Evolutionary conservation across 2,329 filamentous ascomycete species (phyloP), one percentile per base, ranked within the genome.

Genomic region (Endoconidiophora laricicola): DNA sequence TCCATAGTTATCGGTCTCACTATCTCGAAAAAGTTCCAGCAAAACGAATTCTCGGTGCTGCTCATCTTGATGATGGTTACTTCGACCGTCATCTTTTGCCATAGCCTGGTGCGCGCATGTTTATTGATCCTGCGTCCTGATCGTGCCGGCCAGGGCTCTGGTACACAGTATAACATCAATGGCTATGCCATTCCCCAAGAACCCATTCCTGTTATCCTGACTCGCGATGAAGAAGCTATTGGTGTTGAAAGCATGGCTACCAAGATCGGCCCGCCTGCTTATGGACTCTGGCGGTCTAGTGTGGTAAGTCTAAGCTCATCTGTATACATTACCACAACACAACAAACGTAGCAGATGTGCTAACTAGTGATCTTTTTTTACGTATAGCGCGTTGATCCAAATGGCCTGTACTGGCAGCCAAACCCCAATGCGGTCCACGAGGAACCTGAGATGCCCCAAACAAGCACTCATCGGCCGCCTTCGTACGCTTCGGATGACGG

Each of bases 241-340:
- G 74, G 72, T 3, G 62, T 71, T 48, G 71, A 75, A 51, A 73
- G 69, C 46, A 72, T 77, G 52, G 66, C 72, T 0, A 65, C 67
- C 40, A 78, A 79, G 57, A 56, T 71, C 18, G 76, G 79, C 6
- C 87, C 88, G 3, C 87, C 88, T 0, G 86, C 86, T 2, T 94
- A 94, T 60, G 87, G 87, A 0, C 67, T 86, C 1, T 93, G 86
- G 84, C 72, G 86, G 48, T 79, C 81, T 62, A 90, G 82, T 59
- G 84, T 91, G 64, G 81, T 85, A 72, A 63, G 80, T 78, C 44
- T 41, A 2, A 2, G 3, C 12, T 4, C 4, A 6, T 10, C 10
- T 26, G 6, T 16, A 6, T 4, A 23, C 18, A 22, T 14, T 12
- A 12, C n/a, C 38, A 16, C 6, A 23, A 2, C 5, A 12, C 29